These are phyloP conservation scores for Scedosporium minutisporum DNA, from an alignment of 2,329 filamentous ascomycete species.

Conservation along the genomic window DNA sequence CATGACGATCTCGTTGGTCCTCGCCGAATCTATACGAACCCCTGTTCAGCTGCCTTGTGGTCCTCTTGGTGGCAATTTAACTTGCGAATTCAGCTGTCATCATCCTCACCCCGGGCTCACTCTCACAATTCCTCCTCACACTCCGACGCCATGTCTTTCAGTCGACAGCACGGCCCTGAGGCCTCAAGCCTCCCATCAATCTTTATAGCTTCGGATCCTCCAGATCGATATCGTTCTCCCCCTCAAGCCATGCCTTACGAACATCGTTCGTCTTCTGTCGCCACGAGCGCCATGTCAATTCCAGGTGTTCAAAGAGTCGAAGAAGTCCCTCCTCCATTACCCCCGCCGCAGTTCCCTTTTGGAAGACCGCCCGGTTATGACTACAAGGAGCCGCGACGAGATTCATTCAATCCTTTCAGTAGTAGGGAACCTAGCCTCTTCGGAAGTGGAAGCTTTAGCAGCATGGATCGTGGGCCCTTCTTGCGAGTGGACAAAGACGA, in stretches of 20 bases:
- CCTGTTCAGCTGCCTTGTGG: conserved; percentile 4
- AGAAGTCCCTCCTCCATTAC: conserved; percentile 10
- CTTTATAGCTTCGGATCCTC: conserved; percentile 8
- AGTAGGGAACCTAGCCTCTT: conserved; percentile 6
- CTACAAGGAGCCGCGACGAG: conserved; percentile 5
- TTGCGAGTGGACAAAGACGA: conserved; percentile 25
- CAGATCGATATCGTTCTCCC: conserved; percentile 1
- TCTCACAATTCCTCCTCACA: background rate
- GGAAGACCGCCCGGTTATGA: conserved; percentile 8
- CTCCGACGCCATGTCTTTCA: conserved; percentile 7
- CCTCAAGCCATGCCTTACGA: conserved; percentile 2
- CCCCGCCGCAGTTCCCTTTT: conserved; percentile 8
- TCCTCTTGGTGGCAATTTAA: background rate
- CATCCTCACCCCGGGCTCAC: background rate
- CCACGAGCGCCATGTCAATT: conserved; percentile 11
- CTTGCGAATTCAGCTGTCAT: background rate
- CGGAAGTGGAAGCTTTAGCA: conserved; percentile 27
- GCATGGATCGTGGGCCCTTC: conserved; percentile 19
- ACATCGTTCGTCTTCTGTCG: conserved; percentile 4
- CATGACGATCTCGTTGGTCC: conserved; percentile 6
- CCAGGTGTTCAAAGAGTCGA: conserved; percentile 7
- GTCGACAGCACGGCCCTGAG: conserved; percentile 8
- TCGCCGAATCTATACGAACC: background rate
- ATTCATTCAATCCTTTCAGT: conserved; percentile 8
- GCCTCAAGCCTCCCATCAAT: conserved; percentile 9